Percentiles rank a stretch among this genome's conserved stretches.
Conservation (phyloP, 495 filamentous ascomycete species). For the Tuber aestivum region DNA sequence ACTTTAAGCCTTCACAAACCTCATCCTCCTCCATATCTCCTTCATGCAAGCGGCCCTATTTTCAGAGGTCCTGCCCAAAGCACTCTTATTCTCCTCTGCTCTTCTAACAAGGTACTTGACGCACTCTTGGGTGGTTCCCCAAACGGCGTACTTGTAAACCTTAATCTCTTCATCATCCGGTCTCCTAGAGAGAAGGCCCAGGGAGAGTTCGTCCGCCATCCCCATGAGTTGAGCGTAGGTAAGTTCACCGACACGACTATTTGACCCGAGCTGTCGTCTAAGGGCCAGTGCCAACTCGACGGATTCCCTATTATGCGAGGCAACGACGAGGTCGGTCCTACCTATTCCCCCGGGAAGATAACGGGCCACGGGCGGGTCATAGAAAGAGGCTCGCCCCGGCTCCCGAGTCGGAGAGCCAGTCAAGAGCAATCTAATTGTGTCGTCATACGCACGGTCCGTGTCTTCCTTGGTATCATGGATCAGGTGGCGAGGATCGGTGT, state of each 20-base stretch:
- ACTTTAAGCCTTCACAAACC: constrained; percentile 45
- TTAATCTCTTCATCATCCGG: constrained; percentile 46
- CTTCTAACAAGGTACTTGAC: constrained; percentile 83
- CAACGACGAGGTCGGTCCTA: constrained; percentile 59
- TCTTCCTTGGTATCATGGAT: constrained; percentile 76
- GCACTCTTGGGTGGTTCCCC: constrained; percentile 87
- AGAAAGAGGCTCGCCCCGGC: constrained; percentile 18
- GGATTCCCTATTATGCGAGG: constrained; percentile 85
- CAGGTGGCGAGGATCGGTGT: constrained; percentile 67
- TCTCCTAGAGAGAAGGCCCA: constrained; percentile 62
- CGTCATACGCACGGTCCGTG: constrained; percentile 61
- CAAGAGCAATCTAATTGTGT: constrained; percentile 31
- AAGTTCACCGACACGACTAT: constrained; percentile 52
- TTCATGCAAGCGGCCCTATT: constrained; percentile 65
- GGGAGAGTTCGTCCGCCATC: constrained; percentile 94
- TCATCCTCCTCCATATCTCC: constrained; percentile 62
- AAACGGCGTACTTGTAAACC: constrained; percentile 84
- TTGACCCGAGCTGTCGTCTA: constrained; percentile 28
- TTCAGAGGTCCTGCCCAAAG: constrained; percentile 68
- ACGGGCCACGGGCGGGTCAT: constrained; percentile 10
- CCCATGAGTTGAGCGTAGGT: constrained; percentile 89
- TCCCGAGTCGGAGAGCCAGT: constrained; percentile 18
- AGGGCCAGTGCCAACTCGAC: constrained; percentile 61
- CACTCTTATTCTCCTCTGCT: constrained; percentile 87
- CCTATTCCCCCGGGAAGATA: constrained; percentile 12